Base-by-base conservation (phyloP, 345 rosid species). In the Laguncularia racemosa region DNA sequence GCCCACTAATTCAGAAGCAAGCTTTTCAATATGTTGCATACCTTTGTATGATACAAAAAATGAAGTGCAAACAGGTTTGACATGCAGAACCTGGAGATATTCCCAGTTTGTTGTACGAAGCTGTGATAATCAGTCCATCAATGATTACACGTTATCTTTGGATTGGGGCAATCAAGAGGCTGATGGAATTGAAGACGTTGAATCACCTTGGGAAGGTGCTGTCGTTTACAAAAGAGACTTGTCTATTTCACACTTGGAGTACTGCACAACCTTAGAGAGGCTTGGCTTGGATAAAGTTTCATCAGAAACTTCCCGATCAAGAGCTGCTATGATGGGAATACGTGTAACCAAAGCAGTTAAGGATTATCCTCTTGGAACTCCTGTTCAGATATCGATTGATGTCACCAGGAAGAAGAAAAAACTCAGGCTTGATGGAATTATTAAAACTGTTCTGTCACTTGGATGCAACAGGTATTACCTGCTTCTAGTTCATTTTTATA, bases 141-240 rank as follows among this genome's bases (percentile, higher is more conserved):
- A 63, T 7, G 87, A 85, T 62, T 63, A 66, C 64, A 66, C 74
- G 3, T 2, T 74, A 43, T 66, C 79, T 73, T 61, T 79, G 4
- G 84, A 82, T 20, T 83, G 83, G 93, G 89, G 70, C 16, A 87
- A 80, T 68, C 61, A 57, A 46, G 74, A 55, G 6, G 28, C 46
- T 44, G 82, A 77, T 21, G 83, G 78, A 0, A 5, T 64, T 11
- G 79, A 81, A 60, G 93, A 83, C 53, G 13, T 51, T 0, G 89
- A 71, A 23, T 83, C 93, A 0, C 95, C 98, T 5, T 89, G 98
- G 98, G 95, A 86, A 78, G 96, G 95, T 54, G 87, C 96, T 6
- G 67, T 92, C 65, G 63, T 80, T 51, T 89, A 86, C 69, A 74
- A 69, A 76, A 89, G 96, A 69, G 84, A 83, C 67, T 76, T 89